phyloP scores from a whole-genome alignment of 306 rosid genomes.

The Prunus dulcis region DNA sequence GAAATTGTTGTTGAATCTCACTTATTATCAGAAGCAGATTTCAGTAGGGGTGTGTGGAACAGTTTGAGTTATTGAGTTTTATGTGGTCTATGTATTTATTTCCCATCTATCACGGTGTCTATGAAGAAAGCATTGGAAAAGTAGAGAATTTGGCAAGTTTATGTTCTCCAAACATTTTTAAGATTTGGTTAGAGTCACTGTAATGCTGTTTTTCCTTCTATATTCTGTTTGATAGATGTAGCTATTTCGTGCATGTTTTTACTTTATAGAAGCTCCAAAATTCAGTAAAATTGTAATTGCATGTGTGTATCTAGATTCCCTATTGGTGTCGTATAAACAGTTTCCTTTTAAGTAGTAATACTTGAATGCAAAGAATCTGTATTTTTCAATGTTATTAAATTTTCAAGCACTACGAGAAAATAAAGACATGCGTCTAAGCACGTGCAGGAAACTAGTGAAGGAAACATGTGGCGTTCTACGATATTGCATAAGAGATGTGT shows the following conservation, averaged over 20 bases:
- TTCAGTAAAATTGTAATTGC: neutral
- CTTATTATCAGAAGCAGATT: neutral
- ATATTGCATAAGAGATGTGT: neutral
- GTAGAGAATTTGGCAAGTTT: neutral
- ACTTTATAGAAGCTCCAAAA: neutral
- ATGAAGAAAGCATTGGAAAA: neutral
- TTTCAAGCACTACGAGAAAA: neutral
- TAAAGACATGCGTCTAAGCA: neutral
- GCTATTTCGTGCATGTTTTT: neutral
- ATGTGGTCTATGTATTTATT: neutral
- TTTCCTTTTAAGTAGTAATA: neutral
- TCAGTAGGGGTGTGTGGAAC: neutral
- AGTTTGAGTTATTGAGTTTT: neutral
- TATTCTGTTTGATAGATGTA: neutral
- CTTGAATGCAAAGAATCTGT: neutral
- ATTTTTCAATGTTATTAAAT: neutral
- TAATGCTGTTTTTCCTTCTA: neutral
- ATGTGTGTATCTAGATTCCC: neutral
- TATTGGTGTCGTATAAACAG: neutral
- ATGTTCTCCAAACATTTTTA: neutral
- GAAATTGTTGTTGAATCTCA: slow-evolving; percentile 2
- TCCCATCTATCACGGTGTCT: neutral
- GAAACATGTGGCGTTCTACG: neutral
- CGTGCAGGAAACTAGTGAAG: neutral
- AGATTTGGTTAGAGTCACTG: neutral